Evolutionary conservation across 225 moss, liverwort and hornwort genomes (phyloP).

Genomic region (Rhytidiadelphus loreus): DNA sequence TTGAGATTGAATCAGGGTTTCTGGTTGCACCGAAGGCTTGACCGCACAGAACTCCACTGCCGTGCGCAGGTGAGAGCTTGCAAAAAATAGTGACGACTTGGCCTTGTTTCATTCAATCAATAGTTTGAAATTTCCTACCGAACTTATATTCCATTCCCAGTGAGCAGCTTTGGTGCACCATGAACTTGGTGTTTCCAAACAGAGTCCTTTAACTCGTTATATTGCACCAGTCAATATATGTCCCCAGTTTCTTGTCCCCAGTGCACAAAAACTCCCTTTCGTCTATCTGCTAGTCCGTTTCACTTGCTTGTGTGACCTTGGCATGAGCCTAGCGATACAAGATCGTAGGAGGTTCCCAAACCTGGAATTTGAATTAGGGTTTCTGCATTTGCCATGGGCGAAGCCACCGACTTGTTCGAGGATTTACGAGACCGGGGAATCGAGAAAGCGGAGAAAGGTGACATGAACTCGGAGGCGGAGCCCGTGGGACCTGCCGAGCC

Average conservation of each 20-base stretch:
- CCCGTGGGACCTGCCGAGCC: conserved; percentile 11
- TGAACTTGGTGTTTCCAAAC: neutral
- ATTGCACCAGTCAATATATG: neutral
- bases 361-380: neutral
- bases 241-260: neutral
- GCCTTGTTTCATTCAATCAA: neutral
- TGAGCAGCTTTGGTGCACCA: neutral
- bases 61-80: neutral
- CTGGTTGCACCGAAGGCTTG: neutral
- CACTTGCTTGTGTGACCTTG: neutral
- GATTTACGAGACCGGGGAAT: neutral
- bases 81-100: neutral
- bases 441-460: neutral
- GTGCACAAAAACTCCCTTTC: neutral
- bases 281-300: neutral
- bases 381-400: conserved; percentile 4
- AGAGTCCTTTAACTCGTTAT: neutral
- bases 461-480: neutral
- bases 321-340: neutral
- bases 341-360: neutral
- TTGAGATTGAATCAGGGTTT: neutral
- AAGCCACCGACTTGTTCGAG: neutral
- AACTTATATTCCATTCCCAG: neutral
- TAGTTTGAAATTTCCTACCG: neutral
- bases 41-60: neutral